Evolutionary conservation across 2,329 filamentous ascomycete genomes (phyloP).

Genomic region (Ramularia endophylla): DNA sequence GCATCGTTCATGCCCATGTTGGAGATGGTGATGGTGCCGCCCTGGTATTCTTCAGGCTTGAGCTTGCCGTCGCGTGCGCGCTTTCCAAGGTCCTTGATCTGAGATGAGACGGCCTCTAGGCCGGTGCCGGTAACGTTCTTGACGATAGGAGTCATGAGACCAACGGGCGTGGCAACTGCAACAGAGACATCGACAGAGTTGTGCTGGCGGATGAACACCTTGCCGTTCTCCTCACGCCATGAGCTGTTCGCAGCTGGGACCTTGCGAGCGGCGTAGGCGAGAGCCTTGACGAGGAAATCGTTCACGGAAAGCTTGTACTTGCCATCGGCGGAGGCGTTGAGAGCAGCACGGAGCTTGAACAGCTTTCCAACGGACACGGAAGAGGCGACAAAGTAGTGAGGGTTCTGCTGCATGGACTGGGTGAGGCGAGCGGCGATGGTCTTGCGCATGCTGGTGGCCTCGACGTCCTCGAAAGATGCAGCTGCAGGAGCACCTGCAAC

Average conservation of each 20-base stretch:
- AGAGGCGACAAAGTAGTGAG: conserved; percentile 95
- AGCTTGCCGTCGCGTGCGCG: conserved; percentile 95
- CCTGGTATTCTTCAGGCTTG: conserved; percentile 99
- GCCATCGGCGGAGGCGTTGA: conserved; percentile 83
- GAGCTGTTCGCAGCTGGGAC: conserved; percentile 94
- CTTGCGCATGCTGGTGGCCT: conserved; percentile 92
- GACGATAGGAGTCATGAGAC: conserved; percentile 96
- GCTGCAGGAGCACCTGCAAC: conserved; percentile 49
- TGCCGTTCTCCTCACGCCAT: conserved; percentile 71
- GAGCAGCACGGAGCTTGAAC: conserved; percentile 86
- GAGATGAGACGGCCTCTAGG: conserved; percentile 76
- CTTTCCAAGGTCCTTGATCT: conserved; percentile 96
- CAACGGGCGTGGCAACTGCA: conserved; percentile 85
- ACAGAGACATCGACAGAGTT: conserved; percentile 92
- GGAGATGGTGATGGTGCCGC: conserved; percentile 97
- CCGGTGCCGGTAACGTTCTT: conserved; percentile 81
- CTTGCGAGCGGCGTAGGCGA: conserved; percentile 81
- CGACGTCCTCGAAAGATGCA: conserved; percentile 74
- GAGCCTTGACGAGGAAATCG: conserved; percentile 98
- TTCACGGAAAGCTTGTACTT: conserved; percentile 99
- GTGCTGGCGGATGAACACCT: conserved; percentile 81
- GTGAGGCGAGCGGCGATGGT: conserved; percentile 87
- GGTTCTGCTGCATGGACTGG: conserved; percentile 87
- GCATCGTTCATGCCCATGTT: conserved; percentile 99
- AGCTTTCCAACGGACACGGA: conserved; percentile 91